Conservation (phyloP, 2,329 filamentous ascomycete species). For the Cercospora berteroae region DNA sequence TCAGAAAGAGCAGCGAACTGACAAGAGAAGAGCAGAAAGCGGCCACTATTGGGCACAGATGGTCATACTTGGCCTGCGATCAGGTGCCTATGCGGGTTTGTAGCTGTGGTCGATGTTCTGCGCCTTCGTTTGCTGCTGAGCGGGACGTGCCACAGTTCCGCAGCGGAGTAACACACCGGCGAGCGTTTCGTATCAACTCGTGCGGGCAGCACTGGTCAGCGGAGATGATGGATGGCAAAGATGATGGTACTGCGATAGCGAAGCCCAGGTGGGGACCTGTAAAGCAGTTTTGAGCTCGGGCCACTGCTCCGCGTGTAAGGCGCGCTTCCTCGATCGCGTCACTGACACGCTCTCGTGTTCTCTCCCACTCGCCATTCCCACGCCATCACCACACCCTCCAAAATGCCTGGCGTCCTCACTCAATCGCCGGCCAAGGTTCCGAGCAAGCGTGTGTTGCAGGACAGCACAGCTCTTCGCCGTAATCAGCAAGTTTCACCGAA, state of each 20-base stretch:
- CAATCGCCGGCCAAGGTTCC: conserved; percentile 38
- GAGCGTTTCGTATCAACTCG: background rate
- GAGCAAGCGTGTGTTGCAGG: conserved; percentile 48
- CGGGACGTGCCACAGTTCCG: background rate
- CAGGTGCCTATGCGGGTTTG: background rate
- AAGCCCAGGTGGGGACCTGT: background rate
- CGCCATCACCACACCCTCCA: conserved; percentile 10
- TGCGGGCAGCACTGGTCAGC: background rate
- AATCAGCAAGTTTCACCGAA: conserved; percentile 53
- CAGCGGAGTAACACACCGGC: background rate
- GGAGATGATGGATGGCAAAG: background rate
- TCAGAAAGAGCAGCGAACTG: conserved; percentile 4
- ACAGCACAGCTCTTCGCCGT: conserved; percentile 45
- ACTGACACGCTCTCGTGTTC: conserved; percentile 5
- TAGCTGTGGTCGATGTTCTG: background rate
- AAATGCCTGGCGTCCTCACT: conserved; percentile 38
- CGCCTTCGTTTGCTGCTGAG: conserved; percentile 6
- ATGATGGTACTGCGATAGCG: background rate
- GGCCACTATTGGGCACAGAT: conserved; percentile 9
- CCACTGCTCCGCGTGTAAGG: background rate
- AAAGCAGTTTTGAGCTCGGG: conserved; percentile 3
- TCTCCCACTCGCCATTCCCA: background rate
- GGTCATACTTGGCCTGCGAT: conserved; percentile 27
- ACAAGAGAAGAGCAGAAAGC: conserved; percentile 5
- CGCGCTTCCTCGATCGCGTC: conserved; percentile 5